These are phyloP conservation scores for Phoenix dactylifera DNA, from an alignment of 176 grass and related monocot species.

Conservation along the genomic window DNA sequence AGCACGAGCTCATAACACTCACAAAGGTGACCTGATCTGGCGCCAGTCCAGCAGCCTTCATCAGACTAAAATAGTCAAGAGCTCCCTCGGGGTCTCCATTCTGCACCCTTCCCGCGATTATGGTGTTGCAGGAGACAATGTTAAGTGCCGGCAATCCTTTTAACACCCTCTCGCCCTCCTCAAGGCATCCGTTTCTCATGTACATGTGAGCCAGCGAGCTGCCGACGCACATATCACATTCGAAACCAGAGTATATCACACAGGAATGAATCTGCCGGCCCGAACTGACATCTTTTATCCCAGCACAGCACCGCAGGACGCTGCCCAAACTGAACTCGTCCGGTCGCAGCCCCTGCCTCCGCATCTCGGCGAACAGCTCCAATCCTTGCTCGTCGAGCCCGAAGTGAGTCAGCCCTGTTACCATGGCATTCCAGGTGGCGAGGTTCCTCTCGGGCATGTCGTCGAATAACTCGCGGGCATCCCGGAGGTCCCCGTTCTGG, in stretches of 20 bases:
- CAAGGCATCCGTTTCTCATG: constrained; percentile 41
- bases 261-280: constrained; percentile 43
- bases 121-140: constrained; percentile 45
- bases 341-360: constrained; percentile 40
- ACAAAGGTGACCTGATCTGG: constrained; percentile 40
- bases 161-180: constrained; percentile 34
- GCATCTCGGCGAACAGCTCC: constrained; percentile 34
- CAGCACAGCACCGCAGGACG: constrained; percentile 38
- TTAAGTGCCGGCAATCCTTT: constrained; percentile 26
- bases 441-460: constrained; percentile 46
- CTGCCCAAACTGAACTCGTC: constrained; percentile 58
- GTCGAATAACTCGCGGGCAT: constrained; percentile 38
- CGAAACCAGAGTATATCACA: constrained; percentile 25
- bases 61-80: constrained; percentile 44
- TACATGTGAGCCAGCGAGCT: constrained; percentile 55
- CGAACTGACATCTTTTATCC: constrained; percentile 34
- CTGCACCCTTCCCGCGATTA: constrained; percentile 44
- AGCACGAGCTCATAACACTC: constrained; percentile 44
- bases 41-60: constrained; percentile 38
- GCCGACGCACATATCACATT: constrained; percentile 47
- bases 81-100: constrained; percentile 55
- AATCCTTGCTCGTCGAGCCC: constrained; percentile 34
- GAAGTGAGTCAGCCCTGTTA: constrained; percentile 33
- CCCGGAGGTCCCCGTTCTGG: constrained; percentile 27
- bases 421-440: constrained; percentile 56